Base-by-base conservation (phyloP, 108 stramenopile genomes). In the Skeletonema potamos region DNA sequence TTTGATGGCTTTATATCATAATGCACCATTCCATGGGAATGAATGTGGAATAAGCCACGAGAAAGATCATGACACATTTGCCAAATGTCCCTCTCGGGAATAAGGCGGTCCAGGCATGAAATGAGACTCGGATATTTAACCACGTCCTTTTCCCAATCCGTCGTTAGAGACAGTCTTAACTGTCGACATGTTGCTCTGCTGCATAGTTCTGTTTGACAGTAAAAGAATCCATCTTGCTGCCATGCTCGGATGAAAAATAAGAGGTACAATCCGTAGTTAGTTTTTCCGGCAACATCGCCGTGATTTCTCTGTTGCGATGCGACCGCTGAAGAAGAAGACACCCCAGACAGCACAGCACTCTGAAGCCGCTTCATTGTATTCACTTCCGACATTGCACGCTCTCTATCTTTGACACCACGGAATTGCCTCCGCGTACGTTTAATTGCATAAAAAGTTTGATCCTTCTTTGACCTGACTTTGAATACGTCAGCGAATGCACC, bases 1-100 rank as follows among this genome's bases (percentile, higher is more conserved):
- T 94, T 94, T 13, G 88, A 89, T 3, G 91, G 91, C 66, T 94
- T 94, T 73, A 94, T 94, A 64, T 94, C 93, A 55, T 83, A 79
- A 64, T 94, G 93, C 11, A 94, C 93, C 55, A 94, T 68, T 9
- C 84, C 81, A 28, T 86, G 81, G 10, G 86, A 82, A 65, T 94
- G 93, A 33, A 94, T 90, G 68, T 90, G 88, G 20, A 71, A 82
- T 9, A 94, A 75, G 62, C 93, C 93, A 55, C 86, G 82, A n/a
- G 83, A 63, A 29, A 92, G 80, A 64, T 94, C 93, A 71, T 94
- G 91, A 48, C 87, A 87, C 15, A 94, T 86, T 73, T 94, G 91
- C 92, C 90, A 94, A 26, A 91, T 77, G 2, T 82, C 85, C 33
- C 70, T 58, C 26, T 87, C 85, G 0, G 92, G 92, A n/a, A 89